A percentile compares a stretch with the other conserved stretches of the same genome.
These are phyloP conservation scores for Dioszegia crocea DNA, from an alignment of 768 basidiomycete genomes.

Conservation along the genomic window DNA sequence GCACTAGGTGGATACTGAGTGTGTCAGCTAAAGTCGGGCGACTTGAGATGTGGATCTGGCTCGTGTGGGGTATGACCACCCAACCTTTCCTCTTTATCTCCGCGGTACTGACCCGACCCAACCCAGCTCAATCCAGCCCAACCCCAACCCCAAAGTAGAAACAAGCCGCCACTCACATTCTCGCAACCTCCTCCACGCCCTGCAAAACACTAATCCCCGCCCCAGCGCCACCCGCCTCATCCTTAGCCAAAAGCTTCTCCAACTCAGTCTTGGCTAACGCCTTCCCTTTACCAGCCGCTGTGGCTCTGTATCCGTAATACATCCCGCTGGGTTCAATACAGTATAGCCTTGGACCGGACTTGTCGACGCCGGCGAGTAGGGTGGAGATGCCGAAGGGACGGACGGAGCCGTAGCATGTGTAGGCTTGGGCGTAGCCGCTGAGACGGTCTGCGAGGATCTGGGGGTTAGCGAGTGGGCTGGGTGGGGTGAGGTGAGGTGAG, in stretches of 20 bases:
- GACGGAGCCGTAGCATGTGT: slow-evolving; percentile 96
- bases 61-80: too few relatives aligned
- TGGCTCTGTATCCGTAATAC: slow-evolving; percentile 87
- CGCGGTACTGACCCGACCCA: background rate
- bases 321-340: slow-evolving; percentile 94
- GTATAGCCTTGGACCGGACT: slow-evolving; percentile 76
- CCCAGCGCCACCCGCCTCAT: slow-evolving; percentile 31
- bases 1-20: slow-evolving; percentile 89
- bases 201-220: slow-evolving; percentile 63
- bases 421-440: slow-evolving; percentile 84
- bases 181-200: slow-evolving; percentile 85
- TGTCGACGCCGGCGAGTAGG: slow-evolving; percentile 83
- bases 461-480: background rate
- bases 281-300: slow-evolving; percentile 96
- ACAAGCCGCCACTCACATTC: slow-evolving; percentile 86
- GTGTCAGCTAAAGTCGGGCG: background rate
- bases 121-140: background rate
- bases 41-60: too few relatives aligned
- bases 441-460: slow-evolving; percentile 70
- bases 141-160: slow-evolving; percentile 5
- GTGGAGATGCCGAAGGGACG: slow-evolving; percentile 95
- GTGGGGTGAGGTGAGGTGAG: background rate
- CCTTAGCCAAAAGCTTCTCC: slow-evolving; percentile 79
- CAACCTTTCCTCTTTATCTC: background rate
- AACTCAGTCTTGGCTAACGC: slow-evolving; percentile 97